Conservation (phyloP, 2,329 filamentous ascomycete genomes). For the Fusarium acutatum region DNA sequence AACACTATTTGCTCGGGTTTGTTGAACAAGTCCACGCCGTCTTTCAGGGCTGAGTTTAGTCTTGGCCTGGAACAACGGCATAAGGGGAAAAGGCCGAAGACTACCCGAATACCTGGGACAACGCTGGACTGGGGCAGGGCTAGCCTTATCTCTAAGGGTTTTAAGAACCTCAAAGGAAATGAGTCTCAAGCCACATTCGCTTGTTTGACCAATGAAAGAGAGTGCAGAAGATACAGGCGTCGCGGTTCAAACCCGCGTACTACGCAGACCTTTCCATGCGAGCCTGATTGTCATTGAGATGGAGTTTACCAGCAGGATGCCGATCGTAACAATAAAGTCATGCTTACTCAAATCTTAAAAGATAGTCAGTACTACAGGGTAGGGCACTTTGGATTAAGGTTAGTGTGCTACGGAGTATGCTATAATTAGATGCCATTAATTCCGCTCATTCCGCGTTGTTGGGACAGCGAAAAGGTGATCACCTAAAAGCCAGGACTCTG, state of each 20-base stretch:
- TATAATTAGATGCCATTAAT: not conserved
- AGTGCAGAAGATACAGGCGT: too few relatives aligned
- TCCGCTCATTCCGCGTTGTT: not conserved
- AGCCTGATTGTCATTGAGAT: not conserved
- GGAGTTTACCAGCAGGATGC: rapidly evolving
- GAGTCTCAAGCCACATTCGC: not conserved
- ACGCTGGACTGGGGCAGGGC: not conserved
- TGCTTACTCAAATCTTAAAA: not conserved
- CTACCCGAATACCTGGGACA: not conserved
- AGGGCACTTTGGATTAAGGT: not conserved
- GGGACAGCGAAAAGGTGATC: too few relatives aligned
- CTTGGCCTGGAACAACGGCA: not conserved
- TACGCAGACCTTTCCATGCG: not conserved
- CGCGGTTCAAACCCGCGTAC: rapidly evolving
- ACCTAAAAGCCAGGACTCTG: not conserved
- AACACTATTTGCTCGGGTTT: not conserved
- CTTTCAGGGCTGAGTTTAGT: not conserved
- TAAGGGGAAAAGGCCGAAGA: not conserved
- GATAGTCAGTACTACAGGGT: not conserved
- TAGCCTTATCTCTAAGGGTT: not conserved
- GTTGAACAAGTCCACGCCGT: too few relatives aligned
- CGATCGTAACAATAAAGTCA: not conserved
- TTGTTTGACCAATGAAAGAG: not conserved
- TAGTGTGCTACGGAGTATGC: not conserved
- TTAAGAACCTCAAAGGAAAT: not conserved